phyloP scores from a whole-genome alignment of 352 stramenopile species.

The Phytophthora fragariae region DNA sequence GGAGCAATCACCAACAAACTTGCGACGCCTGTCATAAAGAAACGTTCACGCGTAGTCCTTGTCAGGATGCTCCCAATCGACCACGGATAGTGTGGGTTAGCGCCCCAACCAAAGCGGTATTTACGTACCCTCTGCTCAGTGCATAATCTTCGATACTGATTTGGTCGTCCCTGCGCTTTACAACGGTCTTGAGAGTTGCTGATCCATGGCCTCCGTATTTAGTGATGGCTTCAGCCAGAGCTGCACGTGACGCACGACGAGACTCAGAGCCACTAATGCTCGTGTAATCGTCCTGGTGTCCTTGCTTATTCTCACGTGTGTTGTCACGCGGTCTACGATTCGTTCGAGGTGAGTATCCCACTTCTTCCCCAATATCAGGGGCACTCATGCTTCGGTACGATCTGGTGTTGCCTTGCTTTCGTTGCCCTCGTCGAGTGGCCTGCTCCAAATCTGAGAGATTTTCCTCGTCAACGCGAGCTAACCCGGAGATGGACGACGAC shows the following conservation, averaged over 20 bases:
- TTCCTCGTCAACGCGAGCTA: constrained; percentile 57
- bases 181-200: constrained; percentile 37
- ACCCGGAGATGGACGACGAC: constrained; percentile 53
- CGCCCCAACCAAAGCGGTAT: not conserved
- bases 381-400: constrained; percentile 77
- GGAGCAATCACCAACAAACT: constrained; percentile 75
- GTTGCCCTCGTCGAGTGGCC: constrained; percentile 31
- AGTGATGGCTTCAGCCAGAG: constrained; percentile 41
- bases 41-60: not conserved
- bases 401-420: constrained; percentile 41
- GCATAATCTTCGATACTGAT: constrained; percentile 68
- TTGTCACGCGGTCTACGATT: constrained; percentile 49
- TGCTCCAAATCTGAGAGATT: constrained; percentile 49
- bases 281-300: constrained; percentile 37
- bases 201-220: constrained; percentile 41
- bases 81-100: not conserved
- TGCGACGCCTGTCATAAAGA: constrained; percentile 45
- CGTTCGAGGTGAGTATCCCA: constrained; percentile 34
- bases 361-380: constrained; percentile 76
- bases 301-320: constrained; percentile 40
- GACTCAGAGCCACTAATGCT: constrained; percentile 45
- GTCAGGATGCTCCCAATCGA: not conserved
- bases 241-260: constrained; percentile 35
- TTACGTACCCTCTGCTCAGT: constrained; percentile 52
- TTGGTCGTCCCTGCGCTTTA: constrained; percentile 68